Percentiles rank a stretch among this genome's conserved stretches.
These are phyloP conservation scores for Aspergillus clavatus DNA, from an alignment of 2,329 filamentous ascomycete genomes.

Conservation along the genomic window DNA sequence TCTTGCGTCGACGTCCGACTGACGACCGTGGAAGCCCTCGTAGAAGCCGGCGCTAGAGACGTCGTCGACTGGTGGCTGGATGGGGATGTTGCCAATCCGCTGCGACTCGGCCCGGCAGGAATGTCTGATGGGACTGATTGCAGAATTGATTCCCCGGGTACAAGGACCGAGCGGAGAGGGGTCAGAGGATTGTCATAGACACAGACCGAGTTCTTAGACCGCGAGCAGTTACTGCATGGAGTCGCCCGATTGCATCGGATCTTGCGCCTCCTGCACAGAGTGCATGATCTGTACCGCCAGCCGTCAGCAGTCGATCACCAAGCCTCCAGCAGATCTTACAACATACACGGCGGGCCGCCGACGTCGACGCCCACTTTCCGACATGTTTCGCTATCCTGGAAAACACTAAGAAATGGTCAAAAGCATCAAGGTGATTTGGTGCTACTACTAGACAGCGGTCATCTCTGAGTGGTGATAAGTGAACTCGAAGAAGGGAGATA, in stretches of 20 bases:
- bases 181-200: constrained; percentile 12
- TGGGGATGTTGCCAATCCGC: constrained; percentile 7
- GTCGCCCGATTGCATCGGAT: constrained; percentile 56
- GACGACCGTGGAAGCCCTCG: constrained; percentile 18
- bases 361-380: constrained; percentile 34
- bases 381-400: constrained; percentile 2
- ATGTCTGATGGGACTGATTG: not conserved
- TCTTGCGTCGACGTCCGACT: constrained; percentile 26
- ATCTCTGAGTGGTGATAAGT: too few relatives aligned
- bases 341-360: constrained; percentile 45
- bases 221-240: constrained; percentile 58
- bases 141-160: not conserved
- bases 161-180: constrained; percentile 5
- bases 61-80: too few relatives aligned
- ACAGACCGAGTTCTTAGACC: constrained; percentile 27
- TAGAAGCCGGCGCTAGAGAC: constrained; percentile 8
- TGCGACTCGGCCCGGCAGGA: constrained; percentile 1
- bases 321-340: constrained; percentile 8
- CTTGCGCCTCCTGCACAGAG: constrained; percentile 57
- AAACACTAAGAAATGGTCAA: too few relatives aligned
- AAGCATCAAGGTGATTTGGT: too few relatives aligned
- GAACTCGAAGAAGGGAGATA: too few relatives aligned
- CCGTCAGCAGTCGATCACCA: too few relatives aligned
- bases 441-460: too few relatives aligned
- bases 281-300: constrained; percentile 47